A percentile compares a stretch with the other conserved stretches of the same genome.
Conservation (phyloP, 1,139 yeast genomes). For the Kluyveromyces marxianus region DNA sequence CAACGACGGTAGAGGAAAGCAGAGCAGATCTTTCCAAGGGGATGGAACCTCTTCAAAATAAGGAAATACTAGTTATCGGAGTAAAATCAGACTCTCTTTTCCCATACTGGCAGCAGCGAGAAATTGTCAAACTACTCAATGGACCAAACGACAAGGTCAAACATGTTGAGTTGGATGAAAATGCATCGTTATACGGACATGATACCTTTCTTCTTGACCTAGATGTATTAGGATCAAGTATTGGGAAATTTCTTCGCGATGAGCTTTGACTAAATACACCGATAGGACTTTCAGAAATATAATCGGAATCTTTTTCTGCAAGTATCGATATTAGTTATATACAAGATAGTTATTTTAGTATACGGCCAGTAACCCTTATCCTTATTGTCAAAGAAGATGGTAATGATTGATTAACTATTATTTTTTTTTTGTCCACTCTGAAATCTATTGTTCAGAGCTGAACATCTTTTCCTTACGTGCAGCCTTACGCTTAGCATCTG, state of each 20-base stretch:
- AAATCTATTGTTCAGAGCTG: slow-evolving; percentile 1
- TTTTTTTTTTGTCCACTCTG: neutral
- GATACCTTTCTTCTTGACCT: slow-evolving; percentile 80
- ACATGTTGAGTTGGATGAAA: slow-evolving; percentile 69
- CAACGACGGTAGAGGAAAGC: slow-evolving; percentile 44
- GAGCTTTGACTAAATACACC: neutral
- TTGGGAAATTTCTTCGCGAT: slow-evolving; percentile 48
- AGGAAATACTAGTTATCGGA: slow-evolving; percentile 72
- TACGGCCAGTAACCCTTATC: no score
- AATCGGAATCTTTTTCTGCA: no score
- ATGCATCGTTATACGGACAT: slow-evolving; percentile 77
- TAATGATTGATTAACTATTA: neutral
- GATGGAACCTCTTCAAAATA: slow-evolving; percentile 51
- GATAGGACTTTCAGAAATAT: no score
- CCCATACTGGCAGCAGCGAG: slow-evolving; percentile 93
- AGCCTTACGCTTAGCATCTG: slow-evolving; percentile 36
- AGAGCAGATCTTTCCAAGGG: slow-evolving; percentile 59
- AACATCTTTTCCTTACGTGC: slow-evolving; percentile 37
- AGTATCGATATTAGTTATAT: no score
- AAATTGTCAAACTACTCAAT: slow-evolving; percentile 56
- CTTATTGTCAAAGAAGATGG: no score
- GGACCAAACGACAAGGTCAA: slow-evolving; percentile 36
- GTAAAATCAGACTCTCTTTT: slow-evolving; percentile 86
- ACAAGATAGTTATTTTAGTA: no score
- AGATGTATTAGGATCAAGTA: slow-evolving; percentile 73